A percentile compares a stretch with the other conserved stretches of the same genome.
These are phyloP conservation scores for Trifolium repens DNA, from an alignment of 306 rosid species.

Conservation along the genomic window DNA sequence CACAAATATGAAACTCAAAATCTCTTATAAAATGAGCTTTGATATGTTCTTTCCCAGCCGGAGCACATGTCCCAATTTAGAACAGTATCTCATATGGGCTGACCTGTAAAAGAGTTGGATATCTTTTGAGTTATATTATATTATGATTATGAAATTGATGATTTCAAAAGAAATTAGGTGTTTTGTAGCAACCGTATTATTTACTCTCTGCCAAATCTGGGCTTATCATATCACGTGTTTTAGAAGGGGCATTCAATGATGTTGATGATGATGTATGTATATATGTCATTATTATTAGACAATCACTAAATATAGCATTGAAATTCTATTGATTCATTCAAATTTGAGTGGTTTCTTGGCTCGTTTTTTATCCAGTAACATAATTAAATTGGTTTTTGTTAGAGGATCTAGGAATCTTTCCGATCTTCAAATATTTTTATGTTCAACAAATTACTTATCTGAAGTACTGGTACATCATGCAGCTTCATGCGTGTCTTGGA, in stretches of 20 bases:
- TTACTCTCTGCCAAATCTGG: constrained; percentile 17
- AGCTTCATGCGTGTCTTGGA: constrained; percentile 93
- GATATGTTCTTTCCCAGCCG: background rate
- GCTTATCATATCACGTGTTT: background rate
- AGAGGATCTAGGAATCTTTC: background rate
- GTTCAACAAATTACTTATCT: constrained; percentile 26
- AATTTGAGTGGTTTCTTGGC: constrained; percentile 15
- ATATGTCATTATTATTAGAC: background rate
- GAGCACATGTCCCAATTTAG: constrained; percentile 20
- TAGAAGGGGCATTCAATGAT: background rate
- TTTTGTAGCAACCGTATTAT: background rate
- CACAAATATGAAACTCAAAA: background rate
- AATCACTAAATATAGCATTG: constrained; percentile 3
- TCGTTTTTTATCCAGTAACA: constrained; percentile 8
- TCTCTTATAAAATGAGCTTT: background rate
- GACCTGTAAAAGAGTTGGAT: background rate
- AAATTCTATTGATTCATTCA: constrained; percentile 5
- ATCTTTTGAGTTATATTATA: background rate
- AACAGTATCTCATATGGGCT: background rate
- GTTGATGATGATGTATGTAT: constrained; percentile 16
- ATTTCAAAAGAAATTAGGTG: constrained; percentile 25
- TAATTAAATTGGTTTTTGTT: background rate
- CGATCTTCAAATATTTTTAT: constrained; percentile 8
- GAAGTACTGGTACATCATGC: constrained; percentile 29
- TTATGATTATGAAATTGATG: background rate